Base-by-base conservation (phyloP, 1,284 basidiomycete genomes). In the Fomes fomentarius region DNA sequence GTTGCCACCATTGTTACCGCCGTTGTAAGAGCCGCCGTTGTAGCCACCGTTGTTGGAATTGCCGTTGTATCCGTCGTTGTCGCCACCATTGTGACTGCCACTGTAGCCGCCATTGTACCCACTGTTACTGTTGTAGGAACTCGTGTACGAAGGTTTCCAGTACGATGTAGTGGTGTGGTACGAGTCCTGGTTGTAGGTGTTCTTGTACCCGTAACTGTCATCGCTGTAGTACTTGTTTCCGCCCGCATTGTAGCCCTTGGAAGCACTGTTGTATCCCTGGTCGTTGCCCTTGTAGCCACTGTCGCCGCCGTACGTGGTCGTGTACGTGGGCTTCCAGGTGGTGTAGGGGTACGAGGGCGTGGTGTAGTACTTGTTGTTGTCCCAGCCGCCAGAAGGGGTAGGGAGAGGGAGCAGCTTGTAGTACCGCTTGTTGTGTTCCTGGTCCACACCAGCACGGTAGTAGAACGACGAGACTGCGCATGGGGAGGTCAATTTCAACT, bases 391-490 rank as follows among this genome's bases (percentile, higher is more conserved):
- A 12, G 21, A 25, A 7, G 56, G 47, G 1, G 47, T 26, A 3
- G 51, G 56, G 24, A 58, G 50, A 9, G 56, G 49, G 7, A 61
- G 51, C 26, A 61, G 48, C 52, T 61, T 56, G 38, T 48, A 38
- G 60, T 61, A 61, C 14, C 53, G 49, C 47, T 56, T 47, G 38
- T 54, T 53, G 11, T 47, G 25, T 34, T 39, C 47, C 37, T 50
- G 34, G 44, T 33, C 22, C 51, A 56, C 19, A 37, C 56, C 60
- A 21, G 56, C 17, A 31, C 56, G 60, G 49, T 40, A 54, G 56
- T 61, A 61, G 56, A 56, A 58, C 40, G 53, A 48, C n/a, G 54
- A 56, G 22, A 58, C 60, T 61, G 41, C 14, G 22, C 6, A 15
- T 28, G 4, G 14, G 8, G 22, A 22, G 12, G 15, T 24, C 12